Evolutionary conservation across 2,329 filamentous ascomycete genomes (phyloP), one percentile per base, ranked within the genome.

Genomic region (Fusarium coicis): DNA sequence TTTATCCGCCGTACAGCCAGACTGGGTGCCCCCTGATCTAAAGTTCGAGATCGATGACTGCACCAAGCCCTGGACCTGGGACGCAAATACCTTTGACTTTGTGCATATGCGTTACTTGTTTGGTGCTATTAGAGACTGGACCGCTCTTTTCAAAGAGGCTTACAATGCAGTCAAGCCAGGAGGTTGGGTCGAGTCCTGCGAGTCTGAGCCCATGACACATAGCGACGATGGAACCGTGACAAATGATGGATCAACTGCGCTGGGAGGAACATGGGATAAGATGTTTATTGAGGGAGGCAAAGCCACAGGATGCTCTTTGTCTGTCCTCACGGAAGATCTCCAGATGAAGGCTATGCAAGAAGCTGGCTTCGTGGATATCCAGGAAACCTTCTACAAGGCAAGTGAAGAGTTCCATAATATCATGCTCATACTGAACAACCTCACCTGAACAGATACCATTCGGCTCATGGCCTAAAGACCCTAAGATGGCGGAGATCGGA

Each of bases 61-160:
- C 10, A 64, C 58, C 2, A 52, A 55, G 36, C 14, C 47, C 9
- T 70, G 65, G 64, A 58, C 47, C 6, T 68, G 67, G 67, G 53
- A 58, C n/a, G 28, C 44, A 10, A 23, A 46, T n/a, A 44, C 36
- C 4, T 68, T 68, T 10, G 67, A 64, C 21, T 68, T 57, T 15
- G 53, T 70, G 7, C 65, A 70, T 19, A 59, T 68, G 15, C 64
- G 65, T 11, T 70, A 70, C 39, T 49, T 70, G 5, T 64, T 70
- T 14, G 65, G 64, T 3, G 65, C 64, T 0, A 70, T 70, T 1
- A 32, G 30, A 23, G 53, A 70, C 42, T 68, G 65, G 67, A 36
- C 19, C 2, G 32, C 64, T 4, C 58, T 68, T 1, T 70, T 68
- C 4, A 58, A 50, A 18, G 52, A 70, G 15, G 67, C 64, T 3